Conservation (phyloP, 768 basidiomycete genomes). For the Cystofilobasidium bisporidii region DNA sequence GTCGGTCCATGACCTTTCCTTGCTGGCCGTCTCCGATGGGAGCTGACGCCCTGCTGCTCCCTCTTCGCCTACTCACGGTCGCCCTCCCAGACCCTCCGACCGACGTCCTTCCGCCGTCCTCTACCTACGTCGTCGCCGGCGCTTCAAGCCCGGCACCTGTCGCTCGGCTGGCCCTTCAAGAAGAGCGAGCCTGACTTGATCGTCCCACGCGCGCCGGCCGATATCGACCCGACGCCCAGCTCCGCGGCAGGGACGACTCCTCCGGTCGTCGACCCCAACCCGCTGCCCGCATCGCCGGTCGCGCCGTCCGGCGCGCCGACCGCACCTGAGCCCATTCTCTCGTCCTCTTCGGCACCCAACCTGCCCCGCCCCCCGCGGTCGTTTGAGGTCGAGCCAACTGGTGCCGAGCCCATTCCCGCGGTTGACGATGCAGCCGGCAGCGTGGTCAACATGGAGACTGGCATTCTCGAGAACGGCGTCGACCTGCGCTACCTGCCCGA, state of each 20-base stretch:
- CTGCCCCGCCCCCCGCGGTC: slow-evolving; percentile 2
- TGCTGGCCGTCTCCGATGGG: no score
- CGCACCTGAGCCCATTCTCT: neutral
- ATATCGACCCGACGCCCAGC: neutral
- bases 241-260: neutral
- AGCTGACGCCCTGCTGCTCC: neutral
- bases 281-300: neutral
- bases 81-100: neutral
- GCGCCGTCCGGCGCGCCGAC: neutral
- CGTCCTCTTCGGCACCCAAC: neutral
- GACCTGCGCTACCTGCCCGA: slow-evolving; percentile 20
- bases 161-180: slow-evolving; percentile 8
- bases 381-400: neutral
- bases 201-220: slow-evolving; percentile 6
- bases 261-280: neutral
- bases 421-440: neutral
- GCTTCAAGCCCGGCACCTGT: neutral
- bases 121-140: neutral
- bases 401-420: neutral
- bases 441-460: neutral
- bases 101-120: neutral
- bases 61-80: no score
- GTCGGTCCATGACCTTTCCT: neutral
- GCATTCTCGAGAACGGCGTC: slow-evolving; percentile 9
- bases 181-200: neutral